phyloP scores from a whole-genome alignment of 768 basidiomycete genomes.

The Mycena indigotica region DNA sequence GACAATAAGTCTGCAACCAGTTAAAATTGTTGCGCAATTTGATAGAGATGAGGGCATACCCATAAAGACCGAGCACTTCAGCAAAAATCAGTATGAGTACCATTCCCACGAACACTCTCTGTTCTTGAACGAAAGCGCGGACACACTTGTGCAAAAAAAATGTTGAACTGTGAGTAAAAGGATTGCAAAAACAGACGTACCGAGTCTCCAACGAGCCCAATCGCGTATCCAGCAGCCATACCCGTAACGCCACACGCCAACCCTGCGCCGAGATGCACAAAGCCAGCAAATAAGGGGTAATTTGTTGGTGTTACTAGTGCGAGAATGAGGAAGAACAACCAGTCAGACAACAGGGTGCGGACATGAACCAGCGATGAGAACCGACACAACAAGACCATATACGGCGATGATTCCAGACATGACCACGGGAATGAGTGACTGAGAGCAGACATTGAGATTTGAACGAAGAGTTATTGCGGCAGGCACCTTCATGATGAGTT shows the following conservation, averaged over 20 bases:
- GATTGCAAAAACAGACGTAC: constrained; percentile 48
- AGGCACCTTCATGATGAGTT: constrained; percentile 95
- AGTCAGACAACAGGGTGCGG: constrained; percentile 26
- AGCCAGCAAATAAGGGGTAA: constrained; percentile 85
- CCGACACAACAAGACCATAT: constrained; percentile 94
- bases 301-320: constrained; percentile 59
- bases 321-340: constrained; percentile 7
- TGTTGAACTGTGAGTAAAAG: not conserved
- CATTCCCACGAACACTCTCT: constrained; percentile 92
- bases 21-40: not conserved
- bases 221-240: constrained; percentile 91
- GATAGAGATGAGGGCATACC: constrained; percentile 45
- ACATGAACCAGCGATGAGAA: constrained; percentile 77
- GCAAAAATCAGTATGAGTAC: constrained; percentile 93
- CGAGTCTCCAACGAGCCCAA: constrained; percentile 91
- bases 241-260: constrained; percentile 91
- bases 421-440: constrained; percentile 96
- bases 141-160: constrained; percentile 64
- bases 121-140: constrained; percentile 88
- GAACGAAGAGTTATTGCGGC: not conserved
- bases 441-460: constrained; percentile 8
- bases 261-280: constrained; percentile 91
- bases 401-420: constrained; percentile 99
- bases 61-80: constrained; percentile 89
- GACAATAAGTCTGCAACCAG: constrained; percentile 65